Evolutionary conservation across 1,139 yeast genomes (phyloP).

Genomic region (Yamadazyma triangularis): DNA sequence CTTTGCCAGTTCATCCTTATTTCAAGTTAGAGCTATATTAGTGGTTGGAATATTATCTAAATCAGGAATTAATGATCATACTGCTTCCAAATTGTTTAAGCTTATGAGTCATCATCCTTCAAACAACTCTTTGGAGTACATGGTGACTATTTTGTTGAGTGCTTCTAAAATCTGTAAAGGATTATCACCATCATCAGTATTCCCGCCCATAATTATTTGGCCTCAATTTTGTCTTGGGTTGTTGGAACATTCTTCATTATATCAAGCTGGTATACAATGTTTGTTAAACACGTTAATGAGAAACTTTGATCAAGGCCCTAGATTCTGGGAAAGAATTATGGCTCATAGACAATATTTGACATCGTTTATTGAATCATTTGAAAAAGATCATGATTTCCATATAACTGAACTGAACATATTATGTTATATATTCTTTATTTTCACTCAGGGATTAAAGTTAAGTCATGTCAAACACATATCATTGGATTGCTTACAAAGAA

Average conservation of each 20-base stretch:
- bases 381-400: constrained; percentile 36
- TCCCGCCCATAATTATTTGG: constrained; percentile 66
- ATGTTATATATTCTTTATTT: constrained; percentile 45
- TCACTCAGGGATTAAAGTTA: constrained; percentile 60
- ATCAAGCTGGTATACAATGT: constrained; percentile 53
- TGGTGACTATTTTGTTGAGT: constrained; percentile 41
- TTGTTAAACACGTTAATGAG: constrained; percentile 26
- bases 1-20: constrained; percentile 52
- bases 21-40: constrained; percentile 70
- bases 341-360: constrained; percentile 36
- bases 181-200: constrained; percentile 47
- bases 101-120: constrained; percentile 25
- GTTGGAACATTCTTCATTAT: constrained; percentile 32
- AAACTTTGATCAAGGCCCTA: constrained; percentile 19
- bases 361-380: constrained; percentile 42
- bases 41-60: constrained; percentile 69
- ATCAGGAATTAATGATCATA: constrained; percentile 56
- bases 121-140: constrained; percentile 26
- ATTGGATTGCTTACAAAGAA: constrained; percentile 43
- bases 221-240: constrained; percentile 40
- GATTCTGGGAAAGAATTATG: constrained; percentile 30
- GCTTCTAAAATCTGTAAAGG: constrained; percentile 64
- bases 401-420: constrained; percentile 50
- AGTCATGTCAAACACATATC: constrained; percentile 61
- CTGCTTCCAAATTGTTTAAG: constrained; percentile 46